phyloP scores from a whole-genome alignment of 2,329 filamentous ascomycete species.

The Botrytis aclada region DNA sequence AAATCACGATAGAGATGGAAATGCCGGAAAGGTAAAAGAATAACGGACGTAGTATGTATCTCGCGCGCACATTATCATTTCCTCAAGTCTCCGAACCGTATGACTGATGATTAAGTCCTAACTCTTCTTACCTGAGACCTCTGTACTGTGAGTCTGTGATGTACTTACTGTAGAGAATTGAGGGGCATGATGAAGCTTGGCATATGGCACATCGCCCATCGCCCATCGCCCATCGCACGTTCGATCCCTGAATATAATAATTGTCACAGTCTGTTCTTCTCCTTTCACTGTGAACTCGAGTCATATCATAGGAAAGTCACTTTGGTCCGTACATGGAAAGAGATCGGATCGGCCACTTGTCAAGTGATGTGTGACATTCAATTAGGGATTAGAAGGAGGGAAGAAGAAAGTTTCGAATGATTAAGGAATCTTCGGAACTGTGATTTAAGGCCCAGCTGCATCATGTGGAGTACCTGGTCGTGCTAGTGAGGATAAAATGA shows the following conservation, averaged over 20 bases:
- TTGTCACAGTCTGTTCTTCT: background rate
- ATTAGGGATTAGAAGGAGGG: background rate
- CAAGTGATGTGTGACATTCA: background rate
- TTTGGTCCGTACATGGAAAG: background rate
- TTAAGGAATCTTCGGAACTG: conserved; percentile 1
- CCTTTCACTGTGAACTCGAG: background rate
- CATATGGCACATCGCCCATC: background rate
- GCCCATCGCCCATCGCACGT: background rate
- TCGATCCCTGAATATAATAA: background rate
- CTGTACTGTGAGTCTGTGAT: background rate
- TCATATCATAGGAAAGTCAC: background rate
- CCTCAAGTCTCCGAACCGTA: background rate
- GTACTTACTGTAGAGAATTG: background rate
- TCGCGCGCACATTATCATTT: background rate
- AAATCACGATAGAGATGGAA: background rate
- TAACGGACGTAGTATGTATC: background rate
- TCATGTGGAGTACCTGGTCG: background rate
- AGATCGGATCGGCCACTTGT: background rate
- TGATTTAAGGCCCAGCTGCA: background rate
- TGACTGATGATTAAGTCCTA: background rate
- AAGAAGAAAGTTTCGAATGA: background rate
- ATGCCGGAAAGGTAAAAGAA: background rate
- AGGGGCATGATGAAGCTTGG: conserved; percentile 7
- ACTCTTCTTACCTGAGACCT: background rate
- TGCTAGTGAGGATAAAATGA: background rate